These are phyloP conservation scores for Penicillium rolfsii DNA, from an alignment of 2,329 filamentous ascomycete genomes.

Conservation along the genomic window DNA sequence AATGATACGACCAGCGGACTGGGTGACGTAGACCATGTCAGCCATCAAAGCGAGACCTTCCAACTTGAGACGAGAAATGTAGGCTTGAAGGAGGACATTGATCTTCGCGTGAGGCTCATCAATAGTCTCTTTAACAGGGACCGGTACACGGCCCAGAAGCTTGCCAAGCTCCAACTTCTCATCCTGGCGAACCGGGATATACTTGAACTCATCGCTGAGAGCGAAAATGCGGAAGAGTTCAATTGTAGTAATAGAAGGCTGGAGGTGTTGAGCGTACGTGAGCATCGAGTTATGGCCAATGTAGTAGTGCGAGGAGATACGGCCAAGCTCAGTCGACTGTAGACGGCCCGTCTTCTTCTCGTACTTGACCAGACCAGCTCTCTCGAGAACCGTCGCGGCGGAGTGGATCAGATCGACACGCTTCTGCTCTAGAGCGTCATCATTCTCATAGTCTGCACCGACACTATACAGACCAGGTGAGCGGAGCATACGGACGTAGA, in stretches of 20 bases:
- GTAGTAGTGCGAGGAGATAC: slow-evolving; percentile 97
- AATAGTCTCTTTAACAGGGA: slow-evolving; percentile 96
- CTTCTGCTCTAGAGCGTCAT: slow-evolving; percentile 90
- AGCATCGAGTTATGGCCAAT: slow-evolving; percentile 96
- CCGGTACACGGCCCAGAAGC: slow-evolving; percentile 83
- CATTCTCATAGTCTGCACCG: slow-evolving; percentile 91
- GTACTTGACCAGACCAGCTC: slow-evolving; percentile 88
- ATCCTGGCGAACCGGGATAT: slow-evolving; percentile 95
- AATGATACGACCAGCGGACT: slow-evolving; percentile 94
- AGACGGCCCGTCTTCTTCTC: slow-evolving; percentile 89
- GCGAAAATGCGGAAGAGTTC: slow-evolving; percentile 97
- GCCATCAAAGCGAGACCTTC: slow-evolving; percentile 96
- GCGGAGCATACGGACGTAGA: slow-evolving; percentile 96
- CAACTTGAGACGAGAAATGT: slow-evolving; percentile 90
- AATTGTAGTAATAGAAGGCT: slow-evolving; percentile 88
- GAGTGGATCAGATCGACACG: slow-evolving; percentile 97
- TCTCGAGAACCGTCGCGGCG: slow-evolving; percentile 82
- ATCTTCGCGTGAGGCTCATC: slow-evolving; percentile 98
- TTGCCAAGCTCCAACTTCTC: slow-evolving; percentile 97
- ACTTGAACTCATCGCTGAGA: slow-evolving; percentile 97
- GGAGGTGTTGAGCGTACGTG: slow-evolving; percentile 93
- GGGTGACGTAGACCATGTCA: slow-evolving; percentile 97
- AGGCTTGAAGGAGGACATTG: slow-evolving; percentile 94
- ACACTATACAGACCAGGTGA: slow-evolving; percentile 95
- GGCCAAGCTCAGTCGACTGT: slow-evolving; percentile 89